These are phyloP conservation scores for Gossypium anomalum DNA, from an alignment of 345 rosid genomes.

Conservation along the genomic window DNA sequence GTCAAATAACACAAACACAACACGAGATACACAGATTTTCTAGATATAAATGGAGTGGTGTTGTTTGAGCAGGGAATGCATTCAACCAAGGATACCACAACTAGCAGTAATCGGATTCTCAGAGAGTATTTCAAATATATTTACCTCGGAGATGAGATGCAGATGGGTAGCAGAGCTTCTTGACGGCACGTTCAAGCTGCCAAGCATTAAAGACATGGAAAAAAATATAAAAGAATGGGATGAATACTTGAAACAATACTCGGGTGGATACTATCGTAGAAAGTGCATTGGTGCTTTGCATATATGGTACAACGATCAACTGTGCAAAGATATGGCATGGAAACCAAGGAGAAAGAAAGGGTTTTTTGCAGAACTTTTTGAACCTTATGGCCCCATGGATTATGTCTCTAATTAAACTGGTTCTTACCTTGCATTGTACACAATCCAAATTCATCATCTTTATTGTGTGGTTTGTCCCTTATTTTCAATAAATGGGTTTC, in stretches of 20 bases:
- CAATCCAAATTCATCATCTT: neutral
- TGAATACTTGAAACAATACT: conserved; percentile 20
- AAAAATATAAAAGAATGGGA: conserved; percentile 28
- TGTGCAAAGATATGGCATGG: conserved; percentile 34
- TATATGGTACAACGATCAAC: conserved; percentile 29
- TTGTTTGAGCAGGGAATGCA: conserved; percentile 24
- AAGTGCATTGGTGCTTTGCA: conserved; percentile 22
- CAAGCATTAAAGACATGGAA: conserved; percentile 30
- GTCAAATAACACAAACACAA: neutral
- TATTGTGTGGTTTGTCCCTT: neutral
- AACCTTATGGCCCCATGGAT: conserved; percentile 30
- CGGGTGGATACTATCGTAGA: conserved; percentile 15
- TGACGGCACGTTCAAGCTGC: conserved; percentile 24
- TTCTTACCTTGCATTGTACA: neutral
- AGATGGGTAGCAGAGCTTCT: conserved; percentile 29
- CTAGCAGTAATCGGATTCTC: conserved; percentile 28
- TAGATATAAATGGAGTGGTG: neutral
- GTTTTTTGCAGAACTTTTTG: conserved; percentile 27
- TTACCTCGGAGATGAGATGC: conserved; percentile 24
- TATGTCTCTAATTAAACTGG: conserved; percentile 14
- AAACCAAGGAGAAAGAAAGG: conserved; percentile 29
- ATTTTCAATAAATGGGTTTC: neutral
- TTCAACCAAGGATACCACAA: conserved; percentile 33
- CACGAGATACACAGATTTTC: neutral
- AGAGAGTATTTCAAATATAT: conserved; percentile 24